phyloP scores from a whole-genome alignment of 139 green algal genomes.

The Closterium sp. region DNA sequence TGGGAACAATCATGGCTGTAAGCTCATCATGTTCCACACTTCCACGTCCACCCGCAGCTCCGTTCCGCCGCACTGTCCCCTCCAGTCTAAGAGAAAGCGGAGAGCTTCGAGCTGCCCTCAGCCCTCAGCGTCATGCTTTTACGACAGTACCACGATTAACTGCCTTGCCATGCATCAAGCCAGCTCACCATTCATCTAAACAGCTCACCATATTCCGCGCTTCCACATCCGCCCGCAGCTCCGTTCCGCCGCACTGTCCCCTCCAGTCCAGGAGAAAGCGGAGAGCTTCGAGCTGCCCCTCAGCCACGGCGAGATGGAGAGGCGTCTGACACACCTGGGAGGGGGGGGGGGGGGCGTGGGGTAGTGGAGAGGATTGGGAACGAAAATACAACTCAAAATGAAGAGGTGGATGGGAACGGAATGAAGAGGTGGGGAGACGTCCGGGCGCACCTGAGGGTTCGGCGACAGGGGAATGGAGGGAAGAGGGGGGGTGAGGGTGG shows the following conservation, averaged over 20 bases:
- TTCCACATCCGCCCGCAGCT: neutral
- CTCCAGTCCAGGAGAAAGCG: constrained; percentile 4
- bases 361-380: neutral
- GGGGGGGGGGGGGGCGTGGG: no score
- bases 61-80: neutral
- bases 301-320: neutral
- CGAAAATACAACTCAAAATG: neutral
- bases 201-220: constrained; percentile 12
- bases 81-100: neutral
- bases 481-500: no score
- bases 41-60: neutral
- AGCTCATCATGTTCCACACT: constrained; percentile 3
- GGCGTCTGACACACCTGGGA: constrained; percentile 19
- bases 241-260: neutral
- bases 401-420: neutral
- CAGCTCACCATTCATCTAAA: no score
- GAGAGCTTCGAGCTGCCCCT: neutral
- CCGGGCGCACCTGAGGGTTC: no score
- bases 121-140: no score
- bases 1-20: no score
- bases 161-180: no score
- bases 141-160: no score
- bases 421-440: neutral
- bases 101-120: neutral
- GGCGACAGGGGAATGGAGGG: no score